Evolutionary conservation across 176 grass and related monocot genomes (phyloP).

Genomic region (Avena sativa): DNA sequence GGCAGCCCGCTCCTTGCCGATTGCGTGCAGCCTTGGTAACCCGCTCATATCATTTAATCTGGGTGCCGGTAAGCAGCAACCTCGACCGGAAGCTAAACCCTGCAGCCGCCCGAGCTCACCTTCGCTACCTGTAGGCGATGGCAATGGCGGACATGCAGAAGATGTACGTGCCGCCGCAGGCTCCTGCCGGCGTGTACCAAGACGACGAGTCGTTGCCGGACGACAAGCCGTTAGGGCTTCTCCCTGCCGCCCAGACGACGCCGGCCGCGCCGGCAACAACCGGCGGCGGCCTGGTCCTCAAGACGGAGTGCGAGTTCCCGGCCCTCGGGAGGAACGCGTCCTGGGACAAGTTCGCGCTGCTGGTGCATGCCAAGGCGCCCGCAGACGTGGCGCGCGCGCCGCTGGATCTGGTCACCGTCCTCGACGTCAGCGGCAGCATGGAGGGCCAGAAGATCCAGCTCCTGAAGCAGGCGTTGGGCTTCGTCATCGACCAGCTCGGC

Average conservation of each 20-base stretch:
- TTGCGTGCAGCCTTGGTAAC: too few relatives aligned
- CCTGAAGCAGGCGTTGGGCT: conserved; percentile 44
- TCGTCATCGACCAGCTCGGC: conserved; percentile 53
- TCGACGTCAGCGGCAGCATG: background rate
- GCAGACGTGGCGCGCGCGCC: background rate
- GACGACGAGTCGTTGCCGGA: background rate
- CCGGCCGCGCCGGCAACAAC: background rate
- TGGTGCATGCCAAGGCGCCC: conserved; percentile 53
- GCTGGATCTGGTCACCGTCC: background rate
- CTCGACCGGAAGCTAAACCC: background rate
- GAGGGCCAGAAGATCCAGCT: conserved; percentile 16
- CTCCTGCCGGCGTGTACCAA: background rate
- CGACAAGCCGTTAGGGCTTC: background rate
- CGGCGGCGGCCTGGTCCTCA: conserved; percentile 35
- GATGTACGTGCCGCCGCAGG: background rate
- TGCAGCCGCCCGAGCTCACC: background rate
- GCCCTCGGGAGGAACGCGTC: conserved; percentile 34
- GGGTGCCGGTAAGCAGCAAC: too few relatives aligned
- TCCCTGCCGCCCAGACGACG: background rate
- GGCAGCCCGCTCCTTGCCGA: too few relatives aligned
- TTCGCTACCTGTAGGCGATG: background rate
- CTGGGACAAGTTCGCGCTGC: conserved; percentile 41
- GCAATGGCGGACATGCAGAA: background rate
- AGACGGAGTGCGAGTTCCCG: conserved; percentile 47
- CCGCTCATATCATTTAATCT: too few relatives aligned